phyloP scores from a whole-genome alignment of 2,329 filamentous ascomycete genomes.

The Bisporella sp. region DNA sequence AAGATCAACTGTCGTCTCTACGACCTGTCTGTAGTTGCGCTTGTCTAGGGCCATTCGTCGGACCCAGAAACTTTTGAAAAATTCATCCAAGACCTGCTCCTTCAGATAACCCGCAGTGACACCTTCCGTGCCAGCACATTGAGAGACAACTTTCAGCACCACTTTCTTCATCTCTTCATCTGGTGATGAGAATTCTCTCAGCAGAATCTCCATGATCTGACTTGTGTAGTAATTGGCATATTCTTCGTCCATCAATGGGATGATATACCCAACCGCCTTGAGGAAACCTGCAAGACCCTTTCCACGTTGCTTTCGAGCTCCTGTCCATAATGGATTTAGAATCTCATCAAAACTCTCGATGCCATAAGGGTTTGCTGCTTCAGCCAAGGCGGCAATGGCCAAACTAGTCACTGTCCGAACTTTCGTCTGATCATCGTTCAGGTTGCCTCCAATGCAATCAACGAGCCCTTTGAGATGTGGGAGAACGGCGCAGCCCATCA shows the following conservation, averaged over 20 bases:
- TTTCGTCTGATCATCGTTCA: constrained; percentile 97
- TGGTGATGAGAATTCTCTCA: constrained; percentile 91
- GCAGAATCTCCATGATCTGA: constrained; percentile 97
- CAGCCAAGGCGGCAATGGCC: constrained; percentile 88
- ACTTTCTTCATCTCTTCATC: constrained; percentile 99
- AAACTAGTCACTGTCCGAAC: constrained; percentile 93
- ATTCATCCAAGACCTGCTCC: constrained; percentile 89
- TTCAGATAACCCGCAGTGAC: constrained; percentile 93
- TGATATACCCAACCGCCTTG: constrained; percentile 96
- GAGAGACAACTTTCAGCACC: constrained; percentile 92
- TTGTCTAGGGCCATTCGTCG: constrained; percentile 94
- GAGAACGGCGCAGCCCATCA: constrained; percentile 96
- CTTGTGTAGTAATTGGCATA: constrained; percentile 98
- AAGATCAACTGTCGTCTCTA: constrained; percentile 95
- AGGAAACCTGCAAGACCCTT: constrained; percentile 94
- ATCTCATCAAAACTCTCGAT: constrained; percentile 99
- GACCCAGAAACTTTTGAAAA: constrained; percentile 99
- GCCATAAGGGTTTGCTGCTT: constrained; percentile 96
- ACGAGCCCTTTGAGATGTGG: constrained; percentile 94
- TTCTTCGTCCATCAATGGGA: constrained; percentile 98
- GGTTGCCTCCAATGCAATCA: constrained; percentile 90
- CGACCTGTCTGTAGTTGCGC: constrained; percentile 94
- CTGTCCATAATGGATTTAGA: constrained; percentile 93
- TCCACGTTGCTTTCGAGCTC: constrained; percentile 85
- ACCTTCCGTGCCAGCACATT: constrained; percentile 89